Evolutionary conservation across 2,329 filamentous ascomycete genomes (phyloP), one percentile per base, ranked within the genome.

Genomic region (Hirsutella rhossiliensis): DNA sequence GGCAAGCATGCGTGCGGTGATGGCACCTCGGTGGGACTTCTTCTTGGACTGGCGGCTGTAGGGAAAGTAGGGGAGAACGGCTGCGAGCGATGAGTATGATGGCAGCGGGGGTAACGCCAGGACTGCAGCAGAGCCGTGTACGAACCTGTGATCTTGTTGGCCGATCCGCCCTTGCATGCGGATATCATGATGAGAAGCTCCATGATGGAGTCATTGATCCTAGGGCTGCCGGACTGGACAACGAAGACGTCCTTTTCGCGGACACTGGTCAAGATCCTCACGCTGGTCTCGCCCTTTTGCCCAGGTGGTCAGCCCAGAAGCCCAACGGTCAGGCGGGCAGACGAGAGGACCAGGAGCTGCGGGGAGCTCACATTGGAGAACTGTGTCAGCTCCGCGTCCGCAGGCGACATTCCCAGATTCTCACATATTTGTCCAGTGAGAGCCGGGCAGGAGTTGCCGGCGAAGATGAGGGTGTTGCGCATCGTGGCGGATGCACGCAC

Each of bases 1-100:
- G 48, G 92, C 90, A 43, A 98, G 77, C 88, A 98, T 95, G 53
- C 90, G 82, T 44, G 92, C 92, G 9, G 92, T 96, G 59, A 98
- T 97, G 47, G 92, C 88, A 42, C 92, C 92, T 52, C 92, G 80
- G 60, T 97, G 90, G 45, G 87, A 88, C 69, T 98, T 98, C 75
- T 97, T 97, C 74, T 98, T 98, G 46, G 90, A 97, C 65, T 98
- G 92, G 49, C 92, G 87, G 54, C 88, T 96, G 71, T 98, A 98
- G n/a, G 92, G 92, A 59, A 97, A 98, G 67, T 97, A 97, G 12
- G 87, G 87, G 57, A 92, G 77, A 50, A 92, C 86, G 52, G 87
- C 87, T 90, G 58, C 4, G 47, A 9, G 5, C 19, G 42, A 43
- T 48, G 32, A 47, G 46, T 30, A 11, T 34, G 13, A 17, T 27